Evolutionary conservation across 345 rosid genomes (phyloP).

Genomic region (Eucalyptus dawsonii): DNA sequence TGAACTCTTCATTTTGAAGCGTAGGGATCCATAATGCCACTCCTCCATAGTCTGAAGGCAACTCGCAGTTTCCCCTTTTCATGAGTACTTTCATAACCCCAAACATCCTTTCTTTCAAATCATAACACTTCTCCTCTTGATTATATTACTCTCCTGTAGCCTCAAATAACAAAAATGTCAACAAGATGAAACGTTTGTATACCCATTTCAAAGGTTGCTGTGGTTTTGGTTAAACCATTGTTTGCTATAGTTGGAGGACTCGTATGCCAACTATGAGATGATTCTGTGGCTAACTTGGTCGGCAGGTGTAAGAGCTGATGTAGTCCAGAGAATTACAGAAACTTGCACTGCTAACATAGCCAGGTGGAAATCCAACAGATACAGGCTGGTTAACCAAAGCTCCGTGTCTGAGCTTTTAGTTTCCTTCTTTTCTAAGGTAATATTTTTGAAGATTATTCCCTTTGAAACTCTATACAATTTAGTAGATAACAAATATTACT

Average conservation of each 20-base stretch:
- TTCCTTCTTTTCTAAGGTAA: constrained; percentile 70
- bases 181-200: not conserved
- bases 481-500: not conserved
- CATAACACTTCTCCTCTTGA: not conserved
- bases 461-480: not conserved
- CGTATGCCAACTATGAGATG: not conserved
- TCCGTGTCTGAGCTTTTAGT: constrained; percentile 60
- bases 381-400: constrained; percentile 34
- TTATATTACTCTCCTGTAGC: not conserved
- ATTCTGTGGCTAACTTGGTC: not conserved
- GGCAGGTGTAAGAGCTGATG: constrained; percentile 50
- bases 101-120: not conserved
- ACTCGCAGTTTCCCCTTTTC: not conserved
- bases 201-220: not conserved
- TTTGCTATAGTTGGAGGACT: not conserved
- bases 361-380: constrained; percentile 29
- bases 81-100: not conserved
- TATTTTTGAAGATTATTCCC: not conserved
- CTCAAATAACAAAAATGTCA: not conserved
- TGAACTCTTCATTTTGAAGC: not conserved
- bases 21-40: not conserved
- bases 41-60: not conserved
- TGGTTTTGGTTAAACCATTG: not conserved
- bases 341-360: constrained; percentile 38
- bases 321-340: constrained; percentile 42